Evolutionary conservation across 140 eudicot genomes (phyloP).

Genomic region (Anethum foeniculum): DNA sequence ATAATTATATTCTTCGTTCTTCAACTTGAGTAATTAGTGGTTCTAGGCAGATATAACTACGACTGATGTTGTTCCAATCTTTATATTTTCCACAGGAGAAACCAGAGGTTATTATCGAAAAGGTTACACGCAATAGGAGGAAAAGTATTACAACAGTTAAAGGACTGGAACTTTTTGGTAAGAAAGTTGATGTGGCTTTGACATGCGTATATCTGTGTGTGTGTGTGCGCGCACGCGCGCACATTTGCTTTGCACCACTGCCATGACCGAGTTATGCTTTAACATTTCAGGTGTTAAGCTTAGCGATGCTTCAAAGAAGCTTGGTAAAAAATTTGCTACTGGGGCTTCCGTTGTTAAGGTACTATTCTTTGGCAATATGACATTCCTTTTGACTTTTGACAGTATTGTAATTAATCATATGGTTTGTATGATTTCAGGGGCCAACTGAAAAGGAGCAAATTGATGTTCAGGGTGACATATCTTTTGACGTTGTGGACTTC

Average conservation of each 20-base stretch:
- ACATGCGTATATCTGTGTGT: no score
- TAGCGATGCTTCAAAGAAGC: slow-evolving; percentile 96
- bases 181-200: slow-evolving; percentile 12
- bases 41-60: background rate
- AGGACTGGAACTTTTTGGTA: slow-evolving; percentile 84
- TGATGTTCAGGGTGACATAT: slow-evolving; percentile 97
- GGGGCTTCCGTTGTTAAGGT: slow-evolving; percentile 99
- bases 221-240: no score
- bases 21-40: background rate
- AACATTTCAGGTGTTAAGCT: slow-evolving; percentile 68
- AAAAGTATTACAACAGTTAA: slow-evolving; percentile 82
- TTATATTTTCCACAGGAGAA: slow-evolving; percentile 45
- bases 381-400: background rate
- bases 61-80: slow-evolving; percentile 11
- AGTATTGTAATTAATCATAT: background rate
- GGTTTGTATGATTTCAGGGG: slow-evolving; percentile 44
- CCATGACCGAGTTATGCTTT: background rate
- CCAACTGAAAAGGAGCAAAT: slow-evolving; percentile 98
- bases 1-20: background rate
- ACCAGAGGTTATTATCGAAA: slow-evolving; percentile 82
- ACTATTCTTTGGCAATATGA: slow-evolving; percentile 11
- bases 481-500: slow-evolving; percentile 87
- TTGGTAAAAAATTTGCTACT: slow-evolving; percentile 96
- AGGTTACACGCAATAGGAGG: slow-evolving; percentile 82
- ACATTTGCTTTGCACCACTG: background rate